Evolutionary conservation across 2,329 filamentous ascomycete species (phyloP), one percentile per base, ranked within the genome.

Genomic region (Clonostachys rhizophaga): DNA sequence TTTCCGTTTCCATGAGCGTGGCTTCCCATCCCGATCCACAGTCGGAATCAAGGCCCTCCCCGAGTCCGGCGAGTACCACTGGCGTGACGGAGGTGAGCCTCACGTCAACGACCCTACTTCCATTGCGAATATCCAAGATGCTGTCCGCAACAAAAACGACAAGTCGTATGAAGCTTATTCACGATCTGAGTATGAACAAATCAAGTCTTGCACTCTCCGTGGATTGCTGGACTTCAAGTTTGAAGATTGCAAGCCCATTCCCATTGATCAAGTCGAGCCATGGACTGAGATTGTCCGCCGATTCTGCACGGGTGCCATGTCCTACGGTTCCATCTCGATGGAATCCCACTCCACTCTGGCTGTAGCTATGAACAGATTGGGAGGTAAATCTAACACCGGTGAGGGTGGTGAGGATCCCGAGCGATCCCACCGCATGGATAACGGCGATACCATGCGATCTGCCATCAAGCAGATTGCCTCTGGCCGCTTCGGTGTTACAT

Each of bases 141-240:
- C 92, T 12, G 92, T 96, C 14, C 87, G 92, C 49, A 92, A 87
- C 53, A 96, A 96, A 83, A 96, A 97, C 61, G 91, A 96, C 75
- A 96, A 96, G 73, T 96, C 92, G 0, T 97, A 96, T 68, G 91
- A 96, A 70, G 91, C 92, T 1, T 97, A 97, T 71, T 95, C 92
- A 1, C 82, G 86, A 52, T 87, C 90, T 3, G 91, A 94, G 65
- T 95, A 96, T 62, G 91, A 96, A 74, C 89, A 94, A 62, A 96
- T 96, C 75, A 96, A 96, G 76, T 83, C 90, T 60, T 97, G 92
- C 70, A 97, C 92, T 2, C 83, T 97, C 8, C 89, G 92, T 64
- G 92, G 92, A 62, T 81, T 96, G 63, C 81, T 97, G 40, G 92
- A 97, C 67, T 97, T 97, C 72, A 91, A 95, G 67, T 96, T 96